Base-by-base conservation (phyloP, 352 stramenopile species). In the Phytophthora macrochlamydospora region DNA sequence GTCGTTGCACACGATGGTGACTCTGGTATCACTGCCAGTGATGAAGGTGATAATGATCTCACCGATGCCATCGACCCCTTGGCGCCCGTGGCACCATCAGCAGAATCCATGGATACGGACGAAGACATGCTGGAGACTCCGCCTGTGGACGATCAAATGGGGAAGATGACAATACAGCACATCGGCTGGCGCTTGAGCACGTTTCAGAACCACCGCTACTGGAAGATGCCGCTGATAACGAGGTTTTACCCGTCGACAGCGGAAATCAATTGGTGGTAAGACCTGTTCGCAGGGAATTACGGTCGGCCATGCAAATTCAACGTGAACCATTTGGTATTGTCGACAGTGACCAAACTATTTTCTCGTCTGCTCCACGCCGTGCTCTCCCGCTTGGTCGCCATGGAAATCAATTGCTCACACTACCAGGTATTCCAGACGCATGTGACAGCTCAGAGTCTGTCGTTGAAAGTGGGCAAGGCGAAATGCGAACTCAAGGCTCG, bases 81-180 rank as follows among this genome's bases (percentile, higher is more conserved):
- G 18, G 18, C 18, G 18, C 18, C 18, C 18, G 31, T 30, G 30
- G 9, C 7, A 44, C 31, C 32, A 8, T 45, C 4, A 32, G 31
- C 49, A 32, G 49, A 56, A 14, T 13, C 49, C 9, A 56, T 56
- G 32, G 48, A 43, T 18, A 56, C 49, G 9, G 49, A 56, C 31
- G 49, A 44, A 31, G 33, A 56, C 32, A 56, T 56, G 49, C 49
- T 56, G 29, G 33, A 31, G 9, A 40, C 35, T 40, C 35, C 35
- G 49, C 43, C n/a, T 29, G 9, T 24, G 18, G 18, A 24, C 49
- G 49, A 44, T 8, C 49, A 44, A 56, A 56, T 56, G 49, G 49
- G 33, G 33, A 29, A 32, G 49, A 56, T 24, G 30, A 53, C 12
- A 13, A 4, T n/a, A 4, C 6, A n/a, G 4, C 14, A 13, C 40